Evolutionary conservation across 1,284 basidiomycete species (phyloP), one percentile per base, ranked within the genome.

Genomic region (Coriolopsis trogii): DNA sequence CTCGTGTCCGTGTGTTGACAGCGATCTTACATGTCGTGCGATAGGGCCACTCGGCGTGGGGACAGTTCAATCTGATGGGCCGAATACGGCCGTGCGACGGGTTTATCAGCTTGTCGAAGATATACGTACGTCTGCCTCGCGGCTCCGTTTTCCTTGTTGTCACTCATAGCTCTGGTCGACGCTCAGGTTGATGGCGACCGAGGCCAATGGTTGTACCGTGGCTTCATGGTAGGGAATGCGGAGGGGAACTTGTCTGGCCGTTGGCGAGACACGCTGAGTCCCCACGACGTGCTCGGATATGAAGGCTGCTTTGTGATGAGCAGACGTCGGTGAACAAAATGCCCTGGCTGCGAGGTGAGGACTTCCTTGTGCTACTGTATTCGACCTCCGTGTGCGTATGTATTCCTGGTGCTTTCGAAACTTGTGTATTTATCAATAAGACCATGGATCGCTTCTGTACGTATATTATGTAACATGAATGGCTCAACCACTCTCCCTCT

Each of bases 21-120:
- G 29, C 25, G 23, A 24, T 41, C n/a, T n/a, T n/a, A n/a, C n/a
- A n/a, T 6, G 24, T 25, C 20, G 7, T 21, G 3, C 10, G 15
- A 3, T 15, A 89, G 85, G 89, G 88, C 9, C 89, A 91, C 66
- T 91, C 89, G 3, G 81, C 87, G 23, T 91, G 88, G 89, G 88
- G 88, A 18, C 83, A 89, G 60, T 91, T 90, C 67, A 84, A 75
- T 49, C 67, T 91, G 16, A 68, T 84, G 8, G 88, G 89, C 33
- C 80, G 86, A 12, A 75, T 91, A 26, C 74, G 89, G 47, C 80
- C 85, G 21, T 78, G 76, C 56, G 88, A 91, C 63, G 88, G 89
- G 2, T 80, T 89, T 53, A 74, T 91, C 36, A 85, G 78, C 55
- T 62, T 91, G 2, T 81, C 77, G 15, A 91, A 91, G 63, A 83